Evolutionary conservation across 2,329 filamentous ascomycete species (phyloP).

Genomic region (Penicillium sp.): DNA sequence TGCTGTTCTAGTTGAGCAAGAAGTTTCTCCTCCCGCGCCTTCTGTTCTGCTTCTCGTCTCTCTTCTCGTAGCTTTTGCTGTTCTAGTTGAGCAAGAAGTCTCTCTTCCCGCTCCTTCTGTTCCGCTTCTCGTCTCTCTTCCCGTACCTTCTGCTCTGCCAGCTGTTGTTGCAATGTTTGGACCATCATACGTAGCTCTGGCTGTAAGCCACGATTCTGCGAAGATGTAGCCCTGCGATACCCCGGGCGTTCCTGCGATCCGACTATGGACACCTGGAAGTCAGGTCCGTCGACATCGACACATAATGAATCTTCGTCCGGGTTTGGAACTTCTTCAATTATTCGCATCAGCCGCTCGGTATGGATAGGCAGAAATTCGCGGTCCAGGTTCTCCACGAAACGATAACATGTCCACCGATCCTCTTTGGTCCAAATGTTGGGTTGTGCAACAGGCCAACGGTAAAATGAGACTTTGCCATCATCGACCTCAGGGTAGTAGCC

Average conservation of each 20-base stretch:
- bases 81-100: not conserved
- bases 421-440: constrained; percentile 6
- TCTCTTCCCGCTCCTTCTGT: not conserved
- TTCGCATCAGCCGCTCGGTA: constrained; percentile 5
- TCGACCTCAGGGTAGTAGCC: constrained; percentile 10
- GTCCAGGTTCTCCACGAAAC: constrained; percentile 8
- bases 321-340: constrained; percentile 2
- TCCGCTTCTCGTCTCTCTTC: not conserved
- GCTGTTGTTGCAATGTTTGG: constrained; percentile 5
- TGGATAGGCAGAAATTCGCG: constrained; percentile 11
- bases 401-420: constrained; percentile 9
- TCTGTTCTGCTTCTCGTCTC: constrained; percentile 6
- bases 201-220: constrained; percentile 8
- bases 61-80: constrained; percentile 1
- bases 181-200: constrained; percentile 13
- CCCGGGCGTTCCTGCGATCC: constrained; percentile 3
- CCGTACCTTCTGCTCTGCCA: constrained; percentile 5
- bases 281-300: constrained; percentile 1
- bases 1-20: constrained; percentile 2
- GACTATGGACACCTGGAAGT: constrained; percentile 5
- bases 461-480: constrained; percentile 8
- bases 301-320: constrained; percentile 1
- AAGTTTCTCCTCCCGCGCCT: constrained; percentile 2
- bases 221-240: constrained; percentile 8
- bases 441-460: constrained; percentile 8